Base-by-base conservation (phyloP, 441 rosid genomes). In the Euphorbia neoarborescens region DNA sequence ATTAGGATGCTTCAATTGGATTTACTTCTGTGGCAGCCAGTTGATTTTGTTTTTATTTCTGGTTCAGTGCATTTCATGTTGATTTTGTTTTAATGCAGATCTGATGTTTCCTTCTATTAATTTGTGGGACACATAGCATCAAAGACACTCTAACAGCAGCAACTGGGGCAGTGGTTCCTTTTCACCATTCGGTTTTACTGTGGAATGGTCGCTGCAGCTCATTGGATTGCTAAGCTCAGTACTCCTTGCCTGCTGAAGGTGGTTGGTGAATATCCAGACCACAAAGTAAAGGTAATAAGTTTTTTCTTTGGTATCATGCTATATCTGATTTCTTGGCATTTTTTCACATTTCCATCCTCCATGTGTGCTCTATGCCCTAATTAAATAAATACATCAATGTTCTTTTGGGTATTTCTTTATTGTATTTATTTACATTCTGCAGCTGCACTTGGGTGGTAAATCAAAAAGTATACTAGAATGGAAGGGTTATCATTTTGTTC, bases 131-230 rank as follows among this genome's bases (percentile, higher is more conserved):
- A 34, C 98, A 94, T 73, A 86, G 97, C 87, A 92, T 92, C 68
- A 94, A 92, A 81, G 99, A 94, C 67, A 94, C 99, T 35, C 77
- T 94, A 62, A 94, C 99, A 32, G 99, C 99, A 24, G 99, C 88
- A 64, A 94, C 98, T 62, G 98, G 98, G 71, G 97, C 94, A 0
- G 93, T 92, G 75, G 99, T 89, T 80, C 99, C 99, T 59, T 94
- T 94, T 81, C 99, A 92, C 81, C 99, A 92, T 80, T 90, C 96
- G 0, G 93, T 94, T 79, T 75, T 94, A 80, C 74, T 94, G 91
- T 61, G 99, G 99, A 79, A 94, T 94, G 99, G 99, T 90, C 81
- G 99, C 99, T 78, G 98, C 99, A 48, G 98, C 98, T 74, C 92
- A 92, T 30, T 94, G 98, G 97, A 94, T 92, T 82, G 97, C 99